Evolutionary conservation across 306 rosid species (phyloP).

Genomic region (Rubus idaeus): DNA sequence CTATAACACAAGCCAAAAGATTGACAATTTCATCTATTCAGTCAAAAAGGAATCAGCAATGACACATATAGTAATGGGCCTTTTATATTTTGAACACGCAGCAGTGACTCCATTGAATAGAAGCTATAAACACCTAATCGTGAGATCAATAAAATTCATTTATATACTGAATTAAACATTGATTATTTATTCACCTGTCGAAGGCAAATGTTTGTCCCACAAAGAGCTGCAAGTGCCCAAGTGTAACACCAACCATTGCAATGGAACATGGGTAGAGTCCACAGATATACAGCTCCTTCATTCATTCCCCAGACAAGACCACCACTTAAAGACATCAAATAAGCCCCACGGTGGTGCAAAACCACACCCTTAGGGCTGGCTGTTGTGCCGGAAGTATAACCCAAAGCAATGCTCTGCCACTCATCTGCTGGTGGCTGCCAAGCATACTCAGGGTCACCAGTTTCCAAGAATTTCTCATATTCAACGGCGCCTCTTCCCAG

Average conservation of each 20-base stretch:
- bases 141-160: background rate
- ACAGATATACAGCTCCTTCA: conserved; percentile 84
- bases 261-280: conserved; percentile 98
- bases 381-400: conserved; percentile 94
- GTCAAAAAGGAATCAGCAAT: background rate
- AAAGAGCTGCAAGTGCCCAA: conserved; percentile 86
- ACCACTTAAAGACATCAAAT: conserved; percentile 54
- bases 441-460: conserved; percentile 73
- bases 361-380: conserved; percentile 98
- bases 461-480: conserved; percentile 65
- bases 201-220: conserved; percentile 85
- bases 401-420: conserved; percentile 97
- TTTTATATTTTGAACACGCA: background rate
- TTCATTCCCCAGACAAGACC: conserved; percentile 83
- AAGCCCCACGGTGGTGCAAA: conserved; percentile 87
- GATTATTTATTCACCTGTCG: conserved; percentile 64
- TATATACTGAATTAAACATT: background rate
- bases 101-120: background rate
- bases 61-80: background rate
- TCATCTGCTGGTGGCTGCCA: conserved; percentile 95
- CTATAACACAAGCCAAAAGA: background rate
- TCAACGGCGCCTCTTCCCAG: conserved; percentile 55
- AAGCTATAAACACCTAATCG: background rate
- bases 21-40: background rate
- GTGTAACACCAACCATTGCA: conserved; percentile 97